Conservation (phyloP, 768 basidiomycete species). For the Termitomyces sp. region DNA sequence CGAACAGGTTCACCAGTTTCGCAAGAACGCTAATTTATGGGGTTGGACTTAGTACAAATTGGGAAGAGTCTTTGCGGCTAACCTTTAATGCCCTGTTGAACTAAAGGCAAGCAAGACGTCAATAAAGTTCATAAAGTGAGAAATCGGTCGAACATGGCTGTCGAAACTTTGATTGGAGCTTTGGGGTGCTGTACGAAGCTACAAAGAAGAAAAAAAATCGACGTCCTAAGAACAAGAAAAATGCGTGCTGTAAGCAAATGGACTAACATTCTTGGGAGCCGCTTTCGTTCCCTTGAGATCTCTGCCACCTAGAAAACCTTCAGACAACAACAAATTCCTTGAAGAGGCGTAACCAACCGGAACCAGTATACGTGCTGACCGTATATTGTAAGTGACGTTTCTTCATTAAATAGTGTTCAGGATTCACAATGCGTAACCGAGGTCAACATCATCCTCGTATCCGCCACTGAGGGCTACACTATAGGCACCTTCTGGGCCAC, state of each 20-base stretch:
- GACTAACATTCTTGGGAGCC: conserved; percentile 77
- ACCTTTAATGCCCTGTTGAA: conserved; percentile 72
- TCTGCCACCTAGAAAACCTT: conserved; percentile 58
- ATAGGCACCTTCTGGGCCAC: conserved; percentile 65
- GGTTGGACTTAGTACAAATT: background rate
- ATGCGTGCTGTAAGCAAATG: background rate
- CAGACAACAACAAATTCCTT: background rate
- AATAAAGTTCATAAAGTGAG: background rate
- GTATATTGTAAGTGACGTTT: background rate
- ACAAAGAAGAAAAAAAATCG: background rate
- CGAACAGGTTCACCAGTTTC: conserved; percentile 81
- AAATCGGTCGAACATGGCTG: conserved; percentile 34
- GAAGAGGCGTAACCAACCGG: conserved; percentile 39
- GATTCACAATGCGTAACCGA: conserved; percentile 79
- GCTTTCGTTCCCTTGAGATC: conserved; percentile 82
- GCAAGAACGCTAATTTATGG: conserved; percentile 52
- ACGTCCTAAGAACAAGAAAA: background rate
- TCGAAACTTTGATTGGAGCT: conserved; percentile 83
- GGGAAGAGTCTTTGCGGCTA: background rate
- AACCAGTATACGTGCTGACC: conserved; percentile 76
- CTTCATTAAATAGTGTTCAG: background rate
- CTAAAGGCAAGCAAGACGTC: conserved; percentile 19
- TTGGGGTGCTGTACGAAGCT: conserved; percentile 90
- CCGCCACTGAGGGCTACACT: conserved; percentile 88
- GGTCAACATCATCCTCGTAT: conserved; percentile 82